Percentiles rank a stretch among this genome's conserved stretches.
Conservation (phyloP, 495 filamentous ascomycete genomes). For the Halenospora varia region DNA sequence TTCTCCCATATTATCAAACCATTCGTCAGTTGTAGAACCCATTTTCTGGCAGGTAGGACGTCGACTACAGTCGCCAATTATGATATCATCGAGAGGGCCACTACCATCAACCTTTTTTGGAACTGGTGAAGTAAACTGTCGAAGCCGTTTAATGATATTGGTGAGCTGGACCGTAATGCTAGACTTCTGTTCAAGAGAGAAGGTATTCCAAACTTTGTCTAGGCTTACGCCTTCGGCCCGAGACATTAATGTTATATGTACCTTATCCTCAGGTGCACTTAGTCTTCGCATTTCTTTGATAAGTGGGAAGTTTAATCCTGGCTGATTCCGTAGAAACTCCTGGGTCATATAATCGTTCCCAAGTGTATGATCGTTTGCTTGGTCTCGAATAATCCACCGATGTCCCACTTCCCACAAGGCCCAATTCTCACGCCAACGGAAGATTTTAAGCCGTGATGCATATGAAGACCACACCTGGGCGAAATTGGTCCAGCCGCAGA, state of each 20-base stretch:
- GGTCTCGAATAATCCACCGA: conserved; percentile 6
- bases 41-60: conserved; percentile 6
- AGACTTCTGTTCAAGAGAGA: conserved; percentile 2
- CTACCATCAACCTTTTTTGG: conserved; percentile 7
- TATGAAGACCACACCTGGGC: too few relatives aligned
- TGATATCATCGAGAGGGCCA: background rate
- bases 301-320: conserved; percentile 3
- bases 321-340: conserved; percentile 6
- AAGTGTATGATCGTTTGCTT: conserved; percentile 7
- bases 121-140: conserved; percentile 4
- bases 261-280: conserved; percentile 4
- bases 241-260: conserved; percentile 5
- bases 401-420: too few relatives aligned
- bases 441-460: too few relatives aligned
- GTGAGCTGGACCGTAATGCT: background rate
- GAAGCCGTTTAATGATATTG: background rate
- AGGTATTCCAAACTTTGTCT: background rate
- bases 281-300: conserved; percentile 5
- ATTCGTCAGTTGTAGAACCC: conserved; percentile 3
- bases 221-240: conserved; percentile 3
- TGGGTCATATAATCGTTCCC: conserved; percentile 11
- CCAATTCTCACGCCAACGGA: too few relatives aligned
- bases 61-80: background rate
- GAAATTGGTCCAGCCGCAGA: too few relatives aligned
- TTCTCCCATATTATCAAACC: conserved; percentile 7